These are phyloP conservation scores for Suillus lakei DNA, from an alignment of 768 basidiomycete genomes.

Conservation along the genomic window DNA sequence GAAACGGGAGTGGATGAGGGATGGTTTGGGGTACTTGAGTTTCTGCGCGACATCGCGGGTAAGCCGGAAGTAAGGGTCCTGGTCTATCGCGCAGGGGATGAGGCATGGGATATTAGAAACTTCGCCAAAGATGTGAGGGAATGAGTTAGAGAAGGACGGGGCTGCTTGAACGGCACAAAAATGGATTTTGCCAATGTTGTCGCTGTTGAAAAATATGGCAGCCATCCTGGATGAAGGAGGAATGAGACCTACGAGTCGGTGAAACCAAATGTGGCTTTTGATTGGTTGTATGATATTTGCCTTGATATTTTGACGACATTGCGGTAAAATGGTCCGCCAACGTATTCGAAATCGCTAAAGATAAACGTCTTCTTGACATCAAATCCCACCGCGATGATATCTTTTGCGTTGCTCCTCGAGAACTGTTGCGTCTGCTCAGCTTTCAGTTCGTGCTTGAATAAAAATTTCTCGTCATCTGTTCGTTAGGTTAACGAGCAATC, in stretches of 20 bases:
- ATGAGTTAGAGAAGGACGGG: conserved; percentile 97
- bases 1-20: conserved; percentile 93
- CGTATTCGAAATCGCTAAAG: conserved; percentile 89
- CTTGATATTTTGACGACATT: conserved; percentile 93
- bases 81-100: conserved; percentile 98
- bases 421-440: conserved; percentile 86
- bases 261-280: conserved; percentile 96
- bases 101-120: conserved; percentile 84
- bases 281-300: conserved; percentile 91
- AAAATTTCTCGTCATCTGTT: conserved; percentile 96
- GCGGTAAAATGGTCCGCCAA: conserved; percentile 92
- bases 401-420: conserved; percentile 84
- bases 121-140: conserved; percentile 95
- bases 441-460: conserved; percentile 95
- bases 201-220: conserved; percentile 52
- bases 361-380: conserved; percentile 93
- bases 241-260: conserved; percentile 78
- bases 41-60: conserved; percentile 95
- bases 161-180: conserved; percentile 96
- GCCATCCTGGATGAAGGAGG: neutral
- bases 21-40: conserved; percentile 94
- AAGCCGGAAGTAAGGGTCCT: conserved; percentile 96
- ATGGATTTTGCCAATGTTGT: conserved; percentile 98
- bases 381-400: conserved; percentile 97
- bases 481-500: neutral